Evolutionary conservation across 1,139 yeast species (phyloP), one percentile per base, ranked within the genome.

Genomic region (Candida sanyaensis): DNA sequence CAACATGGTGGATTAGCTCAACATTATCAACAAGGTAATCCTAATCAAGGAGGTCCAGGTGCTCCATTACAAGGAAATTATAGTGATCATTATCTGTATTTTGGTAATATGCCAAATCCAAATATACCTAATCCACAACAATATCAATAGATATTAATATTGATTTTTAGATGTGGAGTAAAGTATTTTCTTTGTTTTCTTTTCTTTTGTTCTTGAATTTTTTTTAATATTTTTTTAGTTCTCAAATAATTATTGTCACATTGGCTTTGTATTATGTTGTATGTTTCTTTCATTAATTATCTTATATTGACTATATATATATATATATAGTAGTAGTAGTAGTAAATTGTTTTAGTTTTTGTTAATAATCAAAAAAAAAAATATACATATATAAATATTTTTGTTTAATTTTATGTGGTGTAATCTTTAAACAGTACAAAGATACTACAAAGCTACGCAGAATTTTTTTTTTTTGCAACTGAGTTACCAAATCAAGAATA

Each of bases 71-170:
- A 64, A 55, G 70, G 63, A 40, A 62, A 57, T 26, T 62, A 62
- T 48, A 60, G 59, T 47, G 68, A 65, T 51, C 80, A 80, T 57
- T 84, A 81, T 62, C 84, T 80, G 55, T 82, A 81, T 62, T 83
- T 81, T 62, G 77, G 80, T 55, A 81, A 77, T 58, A 77, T 80
- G 66, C 81, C 77, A 54, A 68, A 74, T 55, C 75, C 75, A 41
- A 73, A 71, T 60, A 65, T 74, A 54, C 78, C 75, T 44, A 75
- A 74, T 62, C 77, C 73, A 51, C 71, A 66, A 53, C 74, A 67
- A 50, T 68, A 64, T 52, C 73, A 68, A 56, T 68, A 60, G 32
- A 13, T 13, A 11, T 30, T 21, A 7, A 4, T 6, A 21, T 21
- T 12, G n/a, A 31, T 11, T 26, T n/a, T 26, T 6, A 26, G 9